Percentiles rank a stretch among this genome's conserved stretches.
Evolutionary conservation across 805 yeast genomes (phyloP).

Genomic region (Yamadazyma philogaea): DNA sequence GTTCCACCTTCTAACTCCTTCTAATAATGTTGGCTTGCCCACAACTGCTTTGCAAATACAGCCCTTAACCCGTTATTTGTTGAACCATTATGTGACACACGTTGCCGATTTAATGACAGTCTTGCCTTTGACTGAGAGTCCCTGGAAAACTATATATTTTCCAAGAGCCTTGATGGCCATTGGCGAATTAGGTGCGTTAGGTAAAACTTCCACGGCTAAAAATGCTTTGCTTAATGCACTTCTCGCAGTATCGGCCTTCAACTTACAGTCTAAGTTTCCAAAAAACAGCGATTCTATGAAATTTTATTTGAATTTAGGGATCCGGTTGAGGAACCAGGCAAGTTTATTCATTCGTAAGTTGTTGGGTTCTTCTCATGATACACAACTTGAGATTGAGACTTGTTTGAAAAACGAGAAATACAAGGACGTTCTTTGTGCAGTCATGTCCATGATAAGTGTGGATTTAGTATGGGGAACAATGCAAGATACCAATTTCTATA

Average conservation of each 20-base stretch:
- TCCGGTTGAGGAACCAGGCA: conserved; percentile 72
- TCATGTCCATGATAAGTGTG: conserved; percentile 80
- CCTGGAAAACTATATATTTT: conserved; percentile 85
- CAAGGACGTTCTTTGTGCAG: conserved; percentile 79
- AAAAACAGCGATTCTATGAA: conserved; percentile 65
- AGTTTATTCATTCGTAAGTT: conserved; percentile 62
- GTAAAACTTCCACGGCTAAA: conserved; percentile 70
- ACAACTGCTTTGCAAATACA: conserved; percentile 59
- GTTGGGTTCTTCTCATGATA: conserved; percentile 31
- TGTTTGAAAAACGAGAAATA: conserved; percentile 58
- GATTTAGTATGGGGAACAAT: conserved; percentile 90
- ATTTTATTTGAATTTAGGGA: conserved; percentile 68
- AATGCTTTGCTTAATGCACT: conserved; percentile 76
- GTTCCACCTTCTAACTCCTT: conserved; percentile 36
- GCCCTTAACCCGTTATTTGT: conserved; percentile 67
- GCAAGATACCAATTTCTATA: conserved; percentile 76
- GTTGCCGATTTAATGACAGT: conserved; percentile 82
- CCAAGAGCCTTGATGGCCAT: conserved; percentile 80
- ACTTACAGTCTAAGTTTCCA: conserved; percentile 67
- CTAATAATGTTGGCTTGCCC: conserved; percentile 41
- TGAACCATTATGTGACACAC: conserved; percentile 67
- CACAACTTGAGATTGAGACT: conserved; percentile 42
- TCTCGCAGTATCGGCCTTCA: conserved; percentile 78
- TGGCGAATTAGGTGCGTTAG: conserved; percentile 75
- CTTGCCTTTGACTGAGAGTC: conserved; percentile 67